These are phyloP conservation scores for Silene conica DNA, from an alignment of 148 eudicot species.

Conservation along the genomic window DNA sequence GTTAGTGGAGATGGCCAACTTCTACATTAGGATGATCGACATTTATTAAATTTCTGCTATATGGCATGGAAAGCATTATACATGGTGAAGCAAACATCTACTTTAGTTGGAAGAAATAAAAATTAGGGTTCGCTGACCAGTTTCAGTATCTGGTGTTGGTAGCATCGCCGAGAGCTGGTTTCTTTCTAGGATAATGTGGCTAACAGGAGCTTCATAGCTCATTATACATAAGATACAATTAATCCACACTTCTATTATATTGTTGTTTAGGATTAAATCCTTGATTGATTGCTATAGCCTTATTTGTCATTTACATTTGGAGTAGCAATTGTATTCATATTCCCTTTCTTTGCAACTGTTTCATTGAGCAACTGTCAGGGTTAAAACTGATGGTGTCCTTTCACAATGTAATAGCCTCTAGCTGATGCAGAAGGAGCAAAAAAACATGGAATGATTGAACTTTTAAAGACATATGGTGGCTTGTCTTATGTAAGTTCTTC, in stretches of 20 bases:
- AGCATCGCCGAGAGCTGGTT: too few species aligned
- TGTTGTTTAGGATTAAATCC: not conserved
- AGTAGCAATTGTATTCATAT: not conserved
- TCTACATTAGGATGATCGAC: not conserved
- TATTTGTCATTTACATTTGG: too few species aligned
- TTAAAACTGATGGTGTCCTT: constrained; percentile 14
- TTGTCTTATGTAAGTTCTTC: constrained; percentile 71
- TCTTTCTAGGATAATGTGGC: constrained; percentile 1
- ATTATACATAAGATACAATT: not conserved
- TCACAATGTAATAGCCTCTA: constrained; percentile 69
- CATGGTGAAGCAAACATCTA: too few species aligned
- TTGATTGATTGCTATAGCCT: not conserved
- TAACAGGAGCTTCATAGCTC: not conserved
- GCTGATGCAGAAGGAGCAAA: constrained; percentile 99
- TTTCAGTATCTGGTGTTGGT: too few species aligned
- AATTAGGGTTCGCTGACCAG: too few species aligned
- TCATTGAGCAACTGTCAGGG: not conserved
- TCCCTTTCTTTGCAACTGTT: not conserved
- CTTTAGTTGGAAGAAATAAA: too few species aligned
- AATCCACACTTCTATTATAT: not conserved
- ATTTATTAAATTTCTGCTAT: too few species aligned
- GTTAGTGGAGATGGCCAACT: not conserved
- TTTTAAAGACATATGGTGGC: constrained; percentile 80
- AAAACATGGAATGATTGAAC: constrained; percentile 65
- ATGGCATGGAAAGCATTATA: too few species aligned